phyloP scores from a whole-genome alignment of 1,284 basidiomycete genomes.

The Athelia sp. region DNA sequence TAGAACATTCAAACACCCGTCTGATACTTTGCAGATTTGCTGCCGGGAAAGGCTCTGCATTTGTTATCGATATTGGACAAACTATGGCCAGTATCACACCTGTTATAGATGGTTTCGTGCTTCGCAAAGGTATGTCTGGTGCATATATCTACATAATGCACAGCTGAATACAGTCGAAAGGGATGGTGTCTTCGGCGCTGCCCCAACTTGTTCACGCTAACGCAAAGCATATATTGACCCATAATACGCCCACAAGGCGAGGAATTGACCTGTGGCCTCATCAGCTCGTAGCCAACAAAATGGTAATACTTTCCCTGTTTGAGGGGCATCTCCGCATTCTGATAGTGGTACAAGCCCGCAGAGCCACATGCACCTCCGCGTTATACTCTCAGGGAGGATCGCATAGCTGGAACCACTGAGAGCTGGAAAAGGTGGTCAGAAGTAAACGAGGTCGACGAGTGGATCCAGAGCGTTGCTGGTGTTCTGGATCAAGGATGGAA shows the following conservation, averaged over 20 bases:
- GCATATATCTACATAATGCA: conserved; percentile 4
- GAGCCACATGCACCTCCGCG: conserved; percentile 55
- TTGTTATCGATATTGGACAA: conserved; percentile 93
- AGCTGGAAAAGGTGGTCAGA: conserved; percentile 86
- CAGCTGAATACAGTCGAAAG: conserved; percentile 27
- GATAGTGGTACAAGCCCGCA: conserved; percentile 44
- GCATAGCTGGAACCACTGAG: conserved; percentile 67
- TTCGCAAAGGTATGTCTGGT: conserved; percentile 77
- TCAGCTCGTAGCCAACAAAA: conserved; percentile 83
- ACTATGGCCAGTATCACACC: conserved; percentile 89
- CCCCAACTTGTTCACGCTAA: conserved; percentile 75
- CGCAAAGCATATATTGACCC: conserved; percentile 58
- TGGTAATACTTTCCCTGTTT: conserved; percentile 29
- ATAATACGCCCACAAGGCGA: conserved; percentile 40
- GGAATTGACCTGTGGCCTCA: conserved; percentile 72
- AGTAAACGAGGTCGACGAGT: conserved; percentile 84
- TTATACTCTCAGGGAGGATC: conserved; percentile 71
- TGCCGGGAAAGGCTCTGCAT: conserved; percentile 91
- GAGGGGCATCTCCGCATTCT: background rate
- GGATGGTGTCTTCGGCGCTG: conserved; percentile 66
- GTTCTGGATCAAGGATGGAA: conserved; percentile 87
- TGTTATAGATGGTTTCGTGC: conserved; percentile 96
- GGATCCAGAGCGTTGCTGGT: conserved; percentile 86
- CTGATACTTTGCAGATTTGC: conserved; percentile 93
- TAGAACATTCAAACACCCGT: too few species aligned